Evolutionary conservation across 257 asterid species (phyloP).

Genomic region (Plantago major): DNA sequence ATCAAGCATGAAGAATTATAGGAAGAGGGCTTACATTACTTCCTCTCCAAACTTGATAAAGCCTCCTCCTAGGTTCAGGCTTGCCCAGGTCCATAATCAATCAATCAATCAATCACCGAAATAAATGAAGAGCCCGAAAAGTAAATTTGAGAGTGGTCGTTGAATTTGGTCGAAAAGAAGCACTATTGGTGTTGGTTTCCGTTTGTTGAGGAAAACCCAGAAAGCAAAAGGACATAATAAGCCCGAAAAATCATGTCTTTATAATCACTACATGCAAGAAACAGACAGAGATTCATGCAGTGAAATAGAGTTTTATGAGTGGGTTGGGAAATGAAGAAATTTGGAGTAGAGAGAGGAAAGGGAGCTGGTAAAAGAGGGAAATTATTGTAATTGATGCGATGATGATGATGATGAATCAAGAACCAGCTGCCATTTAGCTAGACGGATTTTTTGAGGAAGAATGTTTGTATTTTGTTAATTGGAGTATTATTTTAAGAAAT

Average conservation of each 20-base stretch:
- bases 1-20: neutral
- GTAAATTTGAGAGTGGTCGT: slow-evolving; percentile 6
- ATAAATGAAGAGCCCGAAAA: slow-evolving; percentile 25
- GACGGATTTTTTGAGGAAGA: slow-evolving; percentile 42
- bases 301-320: slow-evolving; percentile 20
- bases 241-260: slow-evolving; percentile 25
- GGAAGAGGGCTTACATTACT: slow-evolving; percentile 53
- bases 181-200: slow-evolving; percentile 16
- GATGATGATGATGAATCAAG: slow-evolving; percentile 27
- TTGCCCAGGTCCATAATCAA: slow-evolving; percentile 46
- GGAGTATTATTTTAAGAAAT: too few relatives aligned
- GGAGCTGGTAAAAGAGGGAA: slow-evolving; percentile 16
- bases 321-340: slow-evolving; percentile 31
- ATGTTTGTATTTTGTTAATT: slow-evolving; percentile 16
- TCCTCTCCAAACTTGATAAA: slow-evolving; percentile 81
- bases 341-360: slow-evolving; percentile 26
- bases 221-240: slow-evolving; percentile 18
- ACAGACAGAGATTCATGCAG: neutral
- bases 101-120: too few relatives aligned
- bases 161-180: slow-evolving; percentile 14
- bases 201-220: slow-evolving; percentile 24
- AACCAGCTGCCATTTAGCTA: slow-evolving; percentile 33
- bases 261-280: slow-evolving; percentile 28
- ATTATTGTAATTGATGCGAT: neutral
- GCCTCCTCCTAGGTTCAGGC: slow-evolving; percentile 50